These are phyloP conservation scores for Rhizopus stolonifer DNA, from an alignment of 371 early-diverging fungal genomes.

Conservation along the genomic window DNA sequence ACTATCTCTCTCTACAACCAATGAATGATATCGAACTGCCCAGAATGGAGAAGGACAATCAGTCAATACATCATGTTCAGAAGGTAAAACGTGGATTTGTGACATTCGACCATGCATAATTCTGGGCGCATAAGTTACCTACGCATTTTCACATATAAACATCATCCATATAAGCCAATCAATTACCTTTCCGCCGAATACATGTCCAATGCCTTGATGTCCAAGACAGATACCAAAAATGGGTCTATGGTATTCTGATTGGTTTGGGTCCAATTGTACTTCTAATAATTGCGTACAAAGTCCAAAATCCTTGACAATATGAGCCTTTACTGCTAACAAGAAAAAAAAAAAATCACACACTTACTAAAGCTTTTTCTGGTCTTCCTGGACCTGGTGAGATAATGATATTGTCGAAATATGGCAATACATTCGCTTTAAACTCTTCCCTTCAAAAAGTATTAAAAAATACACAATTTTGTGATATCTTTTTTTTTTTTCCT, in stretches of 20 bases:
- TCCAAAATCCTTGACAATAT: constrained; percentile 95
- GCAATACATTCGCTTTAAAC: constrained; percentile 62
- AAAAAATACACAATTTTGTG: too few relatives aligned
- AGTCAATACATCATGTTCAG: constrained; percentile 51
- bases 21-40: constrained; percentile 91
- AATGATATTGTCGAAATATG: constrained; percentile 84
- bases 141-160: background rate
- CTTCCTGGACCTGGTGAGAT: constrained; percentile 94
- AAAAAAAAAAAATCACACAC: constrained; percentile 1
- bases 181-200: constrained; percentile 76
- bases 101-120: constrained; percentile 89
- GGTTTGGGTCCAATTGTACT: constrained; percentile 40
- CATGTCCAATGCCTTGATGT: constrained; percentile 89
- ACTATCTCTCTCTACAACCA: constrained; percentile 66
- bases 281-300: constrained; percentile 69
- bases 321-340: too few relatives aligned
- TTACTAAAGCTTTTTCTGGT: constrained; percentile 57
- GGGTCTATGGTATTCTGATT: constrained; percentile 55
- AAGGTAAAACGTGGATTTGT: constrained; percentile 44
- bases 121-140: constrained; percentile 65
- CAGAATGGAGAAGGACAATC: constrained; percentile 64
- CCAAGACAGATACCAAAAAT: constrained; percentile 98
- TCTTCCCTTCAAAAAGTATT: constrained; percentile 43
- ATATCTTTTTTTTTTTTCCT: background rate
- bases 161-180: background rate